Evolutionary conservation across 2,329 filamentous ascomycete species (phyloP), one percentile per base, ranked within the genome.

Genomic region (Zasmidium citrigriseum): DNA sequence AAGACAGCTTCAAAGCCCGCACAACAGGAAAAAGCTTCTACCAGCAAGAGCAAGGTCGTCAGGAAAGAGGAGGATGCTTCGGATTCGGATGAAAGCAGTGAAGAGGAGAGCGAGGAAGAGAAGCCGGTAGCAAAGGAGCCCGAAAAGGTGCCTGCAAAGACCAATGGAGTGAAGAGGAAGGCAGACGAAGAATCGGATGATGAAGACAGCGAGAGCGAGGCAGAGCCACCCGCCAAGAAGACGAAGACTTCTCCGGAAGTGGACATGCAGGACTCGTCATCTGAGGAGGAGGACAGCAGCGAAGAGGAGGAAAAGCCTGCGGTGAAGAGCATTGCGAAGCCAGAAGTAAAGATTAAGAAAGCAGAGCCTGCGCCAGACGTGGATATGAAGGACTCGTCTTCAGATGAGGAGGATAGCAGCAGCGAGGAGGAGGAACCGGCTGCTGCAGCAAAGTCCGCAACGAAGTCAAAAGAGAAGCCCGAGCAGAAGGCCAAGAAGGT

Each of bases 141-240:
- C 9, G 55, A 59, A 4, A 50, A 46, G 16, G 46, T 59, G 23
- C 62, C 65, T 9, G 48, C 48, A 10, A 64, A 68, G 49, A 58
- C 64, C 50, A 72, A 71, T 59, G 70, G 69, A 21, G 65, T 69
- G 38, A 72, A 72, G 58, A 53, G 69, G 29, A 69, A 68, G 29
- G 55, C 64, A 7, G 66, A 66, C 18, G 34, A 41, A 41, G 45
- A 50, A 4, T 55, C 54, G 29, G 22, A 25, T 10, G 29, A 46
- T 21, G 54, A 60, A 23, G 52, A 58, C 20, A 55, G 54, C 24
- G 55, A 55, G 25, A 51, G 57, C 46, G 22, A 52, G 53, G 29
- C 57, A 50, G 34, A 41, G 16, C 34, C 34, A 4, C 34, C 34
- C 4, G 50, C 55, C 3, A 67, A 65, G 55, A 60, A 60, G 49